Conservation (phyloP, 2,329 filamentous ascomycete genomes). For the Dendryphion nanum region DNA sequence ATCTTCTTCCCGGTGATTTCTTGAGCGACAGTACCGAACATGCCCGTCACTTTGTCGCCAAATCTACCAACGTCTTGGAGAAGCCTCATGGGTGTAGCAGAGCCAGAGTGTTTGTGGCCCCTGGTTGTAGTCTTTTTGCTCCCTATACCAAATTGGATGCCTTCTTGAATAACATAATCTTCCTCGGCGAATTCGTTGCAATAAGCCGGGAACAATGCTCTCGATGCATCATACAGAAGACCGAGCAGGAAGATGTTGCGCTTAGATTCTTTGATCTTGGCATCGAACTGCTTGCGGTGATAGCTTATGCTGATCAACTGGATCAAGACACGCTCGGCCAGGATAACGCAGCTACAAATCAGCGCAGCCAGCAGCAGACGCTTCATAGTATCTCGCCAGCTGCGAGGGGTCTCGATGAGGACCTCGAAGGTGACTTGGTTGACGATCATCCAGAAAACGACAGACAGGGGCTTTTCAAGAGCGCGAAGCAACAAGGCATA, state of each 20-base stretch:
- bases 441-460: constrained; percentile 60
- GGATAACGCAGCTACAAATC: constrained; percentile 67
- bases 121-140: constrained; percentile 53
- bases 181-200: constrained; percentile 88
- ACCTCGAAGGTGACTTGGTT: constrained; percentile 61
- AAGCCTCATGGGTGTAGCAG: constrained; percentile 73
- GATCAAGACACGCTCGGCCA: constrained; percentile 75
- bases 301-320: constrained; percentile 84
- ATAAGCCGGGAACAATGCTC: constrained; percentile 86
- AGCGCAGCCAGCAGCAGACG: constrained; percentile 66
- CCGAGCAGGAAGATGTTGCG: constrained; percentile 77
- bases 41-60: constrained; percentile 90
- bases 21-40: constrained; percentile 87
- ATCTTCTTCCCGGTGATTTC: constrained; percentile 95
- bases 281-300: constrained; percentile 79
- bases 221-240: constrained; percentile 85
- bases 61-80: constrained; percentile 70
- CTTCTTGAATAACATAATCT: constrained; percentile 86
- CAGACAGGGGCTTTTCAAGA: constrained; percentile 60
- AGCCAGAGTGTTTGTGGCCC: constrained; percentile 56
- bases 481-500: constrained; percentile 59
- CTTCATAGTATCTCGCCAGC: constrained; percentile 58
- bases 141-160: constrained; percentile 59
- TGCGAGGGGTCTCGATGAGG: constrained; percentile 31
- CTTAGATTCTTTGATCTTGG: constrained; percentile 85